phyloP scores from a whole-genome alignment of 1,284 basidiomycete species.

The Heliocybe sulcata region DNA sequence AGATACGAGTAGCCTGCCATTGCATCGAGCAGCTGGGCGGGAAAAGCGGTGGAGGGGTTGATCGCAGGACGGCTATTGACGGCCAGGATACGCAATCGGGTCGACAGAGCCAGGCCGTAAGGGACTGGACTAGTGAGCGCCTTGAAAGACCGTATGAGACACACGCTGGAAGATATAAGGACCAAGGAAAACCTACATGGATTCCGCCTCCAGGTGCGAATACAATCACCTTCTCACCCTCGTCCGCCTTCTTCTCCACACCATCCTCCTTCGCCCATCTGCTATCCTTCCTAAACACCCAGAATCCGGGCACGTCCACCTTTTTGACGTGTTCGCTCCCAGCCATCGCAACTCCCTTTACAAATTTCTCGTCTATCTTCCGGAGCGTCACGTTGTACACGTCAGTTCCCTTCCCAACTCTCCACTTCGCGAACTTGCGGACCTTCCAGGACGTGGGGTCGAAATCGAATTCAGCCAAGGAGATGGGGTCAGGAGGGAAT shows the following conservation, averaged over 20 bases:
- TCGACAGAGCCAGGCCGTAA: constrained; percentile 1
- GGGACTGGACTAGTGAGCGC: constrained; percentile 1
- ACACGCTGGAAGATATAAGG: not conserved
- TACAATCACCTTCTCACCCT: constrained; percentile 3
- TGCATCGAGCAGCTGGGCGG: constrained; percentile 30
- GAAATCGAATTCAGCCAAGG: not conserved
- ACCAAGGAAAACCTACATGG: not conserved
- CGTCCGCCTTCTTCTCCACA: not conserved
- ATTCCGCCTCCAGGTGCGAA: constrained; percentile 2
- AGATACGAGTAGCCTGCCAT: constrained; percentile 29
- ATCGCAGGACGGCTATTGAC: constrained; percentile 12
- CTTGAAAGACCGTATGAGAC: not conserved
- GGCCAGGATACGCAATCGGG: constrained; percentile 9
- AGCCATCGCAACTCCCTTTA: not conserved
- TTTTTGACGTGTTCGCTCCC: not conserved
- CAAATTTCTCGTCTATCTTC: not conserved
- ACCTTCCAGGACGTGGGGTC: not conserved
- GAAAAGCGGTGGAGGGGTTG: constrained; percentile 20
- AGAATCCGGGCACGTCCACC: constrained; percentile 5
- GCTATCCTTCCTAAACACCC: not conserved
- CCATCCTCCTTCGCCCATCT: not conserved
- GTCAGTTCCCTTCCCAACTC: constrained; percentile 1
- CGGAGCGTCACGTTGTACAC: not conserved
- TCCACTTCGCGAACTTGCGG: not conserved
- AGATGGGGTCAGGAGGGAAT: not conserved